Conservation (phyloP, 495 filamentous ascomycete species). For the Usnea hakonensis region DNA sequence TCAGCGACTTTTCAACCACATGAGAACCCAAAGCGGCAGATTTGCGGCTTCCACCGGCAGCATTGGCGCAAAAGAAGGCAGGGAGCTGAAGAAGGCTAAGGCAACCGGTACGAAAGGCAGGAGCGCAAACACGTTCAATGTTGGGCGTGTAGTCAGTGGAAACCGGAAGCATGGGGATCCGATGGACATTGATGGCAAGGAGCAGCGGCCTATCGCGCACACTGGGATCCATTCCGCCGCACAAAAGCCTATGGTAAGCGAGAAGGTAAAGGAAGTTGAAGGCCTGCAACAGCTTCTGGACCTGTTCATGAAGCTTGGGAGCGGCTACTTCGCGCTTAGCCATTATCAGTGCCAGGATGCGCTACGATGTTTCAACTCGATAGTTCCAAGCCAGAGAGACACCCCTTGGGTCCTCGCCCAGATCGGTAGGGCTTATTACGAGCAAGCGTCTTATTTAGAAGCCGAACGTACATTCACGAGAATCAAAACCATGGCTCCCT, state of each 20-base stretch:
- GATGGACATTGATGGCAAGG: slow-evolving; percentile 60
- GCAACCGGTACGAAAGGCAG: slow-evolving; percentile 54
- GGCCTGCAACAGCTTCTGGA: slow-evolving; percentile 70
- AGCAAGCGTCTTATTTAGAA: slow-evolving; percentile 73
- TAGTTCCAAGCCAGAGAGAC: slow-evolving; percentile 71
- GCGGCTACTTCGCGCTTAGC: slow-evolving; percentile 64
- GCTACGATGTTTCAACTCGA: slow-evolving; percentile 57
- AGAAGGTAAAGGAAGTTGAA: slow-evolving; percentile 60
- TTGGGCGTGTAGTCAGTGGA: slow-evolving; percentile 80
- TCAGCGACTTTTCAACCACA: slow-evolving; percentile 66
- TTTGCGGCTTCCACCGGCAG: slow-evolving; percentile 34
- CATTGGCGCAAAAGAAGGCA: slow-evolving; percentile 48
- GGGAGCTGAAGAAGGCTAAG: slow-evolving; percentile 72
- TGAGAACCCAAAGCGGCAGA: slow-evolving; percentile 54
- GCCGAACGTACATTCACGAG: slow-evolving; percentile 78
- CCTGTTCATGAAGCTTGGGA: slow-evolving; percentile 74
- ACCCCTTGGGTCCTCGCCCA: slow-evolving; percentile 93
- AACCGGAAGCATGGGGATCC: slow-evolving; percentile 63
- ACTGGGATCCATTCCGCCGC: slow-evolving; percentile 21
- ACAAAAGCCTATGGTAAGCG: slow-evolving; percentile 31
- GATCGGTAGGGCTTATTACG: slow-evolving; percentile 81
- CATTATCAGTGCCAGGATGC: slow-evolving; percentile 74
- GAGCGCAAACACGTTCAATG: slow-evolving; percentile 48
- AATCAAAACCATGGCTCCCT: slow-evolving; percentile 66
- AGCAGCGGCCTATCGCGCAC: slow-evolving; percentile 33